These are phyloP conservation scores for Sanguinoderma infundibulare DNA, from an alignment of 1,284 basidiomycete species.

Conservation along the genomic window DNA sequence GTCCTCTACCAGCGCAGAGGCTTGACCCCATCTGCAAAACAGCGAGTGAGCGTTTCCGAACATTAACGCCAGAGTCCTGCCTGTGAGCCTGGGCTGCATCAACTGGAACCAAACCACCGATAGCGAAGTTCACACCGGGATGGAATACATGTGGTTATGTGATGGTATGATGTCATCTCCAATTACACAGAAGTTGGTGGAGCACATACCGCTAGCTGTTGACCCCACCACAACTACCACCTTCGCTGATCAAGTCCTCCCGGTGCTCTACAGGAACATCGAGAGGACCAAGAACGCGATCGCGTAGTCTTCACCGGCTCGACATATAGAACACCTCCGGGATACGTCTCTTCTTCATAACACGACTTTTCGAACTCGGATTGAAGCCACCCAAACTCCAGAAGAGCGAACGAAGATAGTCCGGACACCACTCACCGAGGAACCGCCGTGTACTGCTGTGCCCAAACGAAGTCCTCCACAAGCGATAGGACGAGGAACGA, in stretches of 20 bases:
- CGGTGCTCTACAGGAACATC: background rate
- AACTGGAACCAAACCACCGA: background rate
- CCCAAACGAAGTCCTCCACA: constrained; percentile 20
- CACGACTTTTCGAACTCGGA: too few species aligned
- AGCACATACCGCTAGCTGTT: background rate
- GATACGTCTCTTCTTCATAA: background rate
- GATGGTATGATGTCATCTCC: background rate
- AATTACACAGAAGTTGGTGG: background rate
- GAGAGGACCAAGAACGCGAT: background rate
- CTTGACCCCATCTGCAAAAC: constrained; percentile 82
- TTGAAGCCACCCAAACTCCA: background rate
- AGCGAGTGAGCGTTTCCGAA: background rate
- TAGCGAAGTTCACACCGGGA: background rate
- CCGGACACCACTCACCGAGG: constrained; percentile 29
- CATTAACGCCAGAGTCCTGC: background rate
- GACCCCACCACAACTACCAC: too few species aligned
- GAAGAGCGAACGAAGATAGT: background rate
- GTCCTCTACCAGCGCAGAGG: constrained; percentile 61
- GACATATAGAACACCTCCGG: background rate
- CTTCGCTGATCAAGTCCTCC: background rate
- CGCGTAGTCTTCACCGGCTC: background rate
- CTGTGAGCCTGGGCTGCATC: background rate
- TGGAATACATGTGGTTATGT: background rate
- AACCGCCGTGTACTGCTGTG: constrained; percentile 28
- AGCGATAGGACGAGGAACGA: constrained; percentile 20